These are phyloP conservation scores for Pseudogymnoascus destructans DNA, from an alignment of 2,329 filamentous ascomycete species.

Conservation along the genomic window DNA sequence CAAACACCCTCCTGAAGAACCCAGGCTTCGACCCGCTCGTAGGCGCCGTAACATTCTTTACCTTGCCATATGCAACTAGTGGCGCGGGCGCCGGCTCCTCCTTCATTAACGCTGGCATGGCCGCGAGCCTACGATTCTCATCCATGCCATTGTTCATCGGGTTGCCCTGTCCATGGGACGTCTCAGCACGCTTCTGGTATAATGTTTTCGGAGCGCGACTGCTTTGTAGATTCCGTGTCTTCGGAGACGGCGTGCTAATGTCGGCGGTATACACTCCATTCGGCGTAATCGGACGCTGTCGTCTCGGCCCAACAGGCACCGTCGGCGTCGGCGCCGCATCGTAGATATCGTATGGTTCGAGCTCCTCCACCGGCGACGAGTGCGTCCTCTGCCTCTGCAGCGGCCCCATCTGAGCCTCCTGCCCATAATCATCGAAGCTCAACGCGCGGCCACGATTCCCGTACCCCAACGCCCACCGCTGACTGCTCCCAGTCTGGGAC, in stretches of 20 bases:
- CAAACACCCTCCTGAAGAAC: conserved; percentile 87
- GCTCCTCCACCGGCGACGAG: conserved; percentile 12
- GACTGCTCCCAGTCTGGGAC: conserved; percentile 40
- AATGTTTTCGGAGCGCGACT: conserved; percentile 11
- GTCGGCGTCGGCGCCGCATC: conserved; percentile 80
- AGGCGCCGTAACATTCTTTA: conserved; percentile 29
- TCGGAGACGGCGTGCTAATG: conserved; percentile 9
- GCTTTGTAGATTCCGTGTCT: conserved; percentile 22
- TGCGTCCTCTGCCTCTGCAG: conserved; percentile 25
- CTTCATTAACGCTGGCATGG: conserved; percentile 28
- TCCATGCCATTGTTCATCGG: conserved; percentile 15
- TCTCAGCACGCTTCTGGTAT: neutral
- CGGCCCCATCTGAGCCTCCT: conserved; percentile 22
- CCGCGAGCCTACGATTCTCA: conserved; percentile 20
- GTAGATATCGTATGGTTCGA: conserved; percentile 36
- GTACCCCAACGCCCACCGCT: conserved; percentile 41
- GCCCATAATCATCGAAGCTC: conserved; percentile 56
- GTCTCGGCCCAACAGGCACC: conserved; percentile 65
- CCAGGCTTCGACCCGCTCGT: conserved; percentile 59
- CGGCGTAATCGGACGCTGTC: conserved; percentile 30
- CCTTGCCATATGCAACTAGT: conserved; percentile 37
- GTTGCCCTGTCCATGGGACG: neutral
- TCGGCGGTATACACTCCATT: conserved; percentile 22
- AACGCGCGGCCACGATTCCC: conserved; percentile 43
- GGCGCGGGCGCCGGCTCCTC: conserved; percentile 40